These are phyloP conservation scores for Aspergillus puulaauensis DNA, from an alignment of 2,329 filamentous ascomycete species.

Conservation along the genomic window DNA sequence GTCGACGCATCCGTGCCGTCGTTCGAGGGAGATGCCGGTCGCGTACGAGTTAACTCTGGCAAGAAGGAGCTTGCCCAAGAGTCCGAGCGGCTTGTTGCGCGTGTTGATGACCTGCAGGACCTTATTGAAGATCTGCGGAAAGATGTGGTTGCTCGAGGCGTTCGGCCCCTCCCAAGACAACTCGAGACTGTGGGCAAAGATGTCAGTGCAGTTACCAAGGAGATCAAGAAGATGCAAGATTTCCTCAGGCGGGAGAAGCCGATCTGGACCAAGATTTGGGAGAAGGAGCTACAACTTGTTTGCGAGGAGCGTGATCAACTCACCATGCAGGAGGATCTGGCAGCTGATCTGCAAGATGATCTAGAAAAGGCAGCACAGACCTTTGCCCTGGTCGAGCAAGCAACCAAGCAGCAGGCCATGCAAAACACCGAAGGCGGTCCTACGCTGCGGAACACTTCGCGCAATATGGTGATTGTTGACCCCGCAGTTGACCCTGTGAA, in stretches of 20 bases:
- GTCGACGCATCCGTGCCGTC: constrained; percentile 69
- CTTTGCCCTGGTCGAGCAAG: constrained; percentile 92
- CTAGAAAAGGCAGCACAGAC: constrained; percentile 92
- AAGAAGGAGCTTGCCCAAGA: constrained; percentile 85
- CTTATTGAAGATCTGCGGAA: constrained; percentile 94
- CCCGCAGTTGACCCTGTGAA: constrained; percentile 68
- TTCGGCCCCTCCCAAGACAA: constrained; percentile 85
- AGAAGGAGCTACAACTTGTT: constrained; percentile 92
- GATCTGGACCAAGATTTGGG: constrained; percentile 98
- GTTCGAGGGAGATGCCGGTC: constrained; percentile 74
- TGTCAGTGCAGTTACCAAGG: constrained; percentile 74
- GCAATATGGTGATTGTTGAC: constrained; percentile 47
- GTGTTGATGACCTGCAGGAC: constrained; percentile 97
- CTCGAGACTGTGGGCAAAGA: constrained; percentile 88
- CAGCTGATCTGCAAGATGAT: constrained; percentile 89
- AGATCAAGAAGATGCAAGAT: constrained; percentile 92
- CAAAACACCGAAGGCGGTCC: constrained; percentile 55
- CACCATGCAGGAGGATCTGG: constrained; percentile 92
- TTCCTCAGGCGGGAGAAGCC: constrained; percentile 91
- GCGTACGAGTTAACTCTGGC: constrained; percentile 78
- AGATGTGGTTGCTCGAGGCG: constrained; percentile 89
- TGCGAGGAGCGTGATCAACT: constrained; percentile 94
- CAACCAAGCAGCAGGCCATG: constrained; percentile 91
- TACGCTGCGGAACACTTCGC: constrained; percentile 53
- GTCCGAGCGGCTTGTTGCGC: constrained; percentile 84